These are phyloP conservation scores for Puccinia coronata DNA, from an alignment of 1,284 basidiomycete species.

Conservation along the genomic window DNA sequence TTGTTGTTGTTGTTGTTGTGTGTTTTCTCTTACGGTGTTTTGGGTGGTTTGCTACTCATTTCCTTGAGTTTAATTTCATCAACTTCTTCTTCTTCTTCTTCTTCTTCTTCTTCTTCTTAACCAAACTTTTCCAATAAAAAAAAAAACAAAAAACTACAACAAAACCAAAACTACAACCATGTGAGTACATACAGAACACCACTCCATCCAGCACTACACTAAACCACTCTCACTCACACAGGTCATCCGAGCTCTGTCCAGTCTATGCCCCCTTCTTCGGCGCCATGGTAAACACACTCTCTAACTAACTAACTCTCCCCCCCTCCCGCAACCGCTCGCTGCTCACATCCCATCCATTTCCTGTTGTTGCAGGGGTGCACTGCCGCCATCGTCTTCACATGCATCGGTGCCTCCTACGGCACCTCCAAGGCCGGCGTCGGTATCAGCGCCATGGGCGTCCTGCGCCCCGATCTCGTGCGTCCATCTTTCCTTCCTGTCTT, in stretches of 20 bases:
- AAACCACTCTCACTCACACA: not conserved
- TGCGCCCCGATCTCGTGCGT: slow-evolving; percentile 61
- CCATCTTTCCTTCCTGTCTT: not conserved
- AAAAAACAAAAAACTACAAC: not conserved
- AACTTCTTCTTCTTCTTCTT: not conserved
- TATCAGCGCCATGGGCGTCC: slow-evolving; percentile 62
- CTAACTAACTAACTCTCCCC: no score
- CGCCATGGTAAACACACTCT: slow-evolving; percentile 24
- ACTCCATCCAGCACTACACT: not conserved
- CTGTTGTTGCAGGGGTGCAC: slow-evolving; percentile 27
- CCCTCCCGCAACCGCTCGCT: no score
- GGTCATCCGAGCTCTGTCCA: slow-evolving; percentile 45
- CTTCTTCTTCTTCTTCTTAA: not conserved
- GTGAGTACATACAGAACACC: not conserved
- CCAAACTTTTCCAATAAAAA: not conserved
- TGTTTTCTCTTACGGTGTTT: slow-evolving; percentile 6
- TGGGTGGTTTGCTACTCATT: not conserved
- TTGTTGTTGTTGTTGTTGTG: not conserved
- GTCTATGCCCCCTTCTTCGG: slow-evolving; percentile 48
- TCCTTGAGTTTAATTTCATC: not conserved
- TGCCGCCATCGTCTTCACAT: slow-evolving; percentile 45
- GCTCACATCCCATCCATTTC: not conserved
- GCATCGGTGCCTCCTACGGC: slow-evolving; percentile 57
- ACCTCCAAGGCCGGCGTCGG: slow-evolving; percentile 63
- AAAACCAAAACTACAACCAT: not conserved